These are phyloP conservation scores for Kwoniella sp. DNA, from an alignment of 768 basidiomycete genomes.

Conservation along the genomic window DNA sequence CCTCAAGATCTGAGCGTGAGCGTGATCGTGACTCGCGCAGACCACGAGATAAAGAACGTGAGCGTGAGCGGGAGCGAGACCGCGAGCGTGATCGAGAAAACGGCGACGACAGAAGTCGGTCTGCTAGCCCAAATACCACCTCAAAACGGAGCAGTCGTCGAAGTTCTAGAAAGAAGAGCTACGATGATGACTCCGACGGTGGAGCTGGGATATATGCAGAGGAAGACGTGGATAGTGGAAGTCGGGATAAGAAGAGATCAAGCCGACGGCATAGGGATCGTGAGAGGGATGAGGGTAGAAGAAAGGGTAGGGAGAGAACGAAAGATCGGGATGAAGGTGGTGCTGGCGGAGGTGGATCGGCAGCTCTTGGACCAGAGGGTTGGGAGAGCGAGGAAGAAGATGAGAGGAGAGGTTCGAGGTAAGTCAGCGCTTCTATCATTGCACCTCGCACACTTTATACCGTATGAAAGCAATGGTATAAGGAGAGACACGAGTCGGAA, in stretches of 20 bases:
- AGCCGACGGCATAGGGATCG: constrained; percentile 4
- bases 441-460: too few species aligned
- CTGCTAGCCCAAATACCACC: constrained; percentile 7
- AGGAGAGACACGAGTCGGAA: too few species aligned
- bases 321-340: constrained; percentile 41
- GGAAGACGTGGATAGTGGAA: neutral
- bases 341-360: constrained; percentile 10
- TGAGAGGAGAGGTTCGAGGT: constrained; percentile 37
- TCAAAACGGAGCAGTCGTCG: constrained; percentile 5
- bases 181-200: constrained; percentile 2
- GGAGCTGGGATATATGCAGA: neutral
- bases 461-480: too few species aligned
- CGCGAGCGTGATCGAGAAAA: neutral
- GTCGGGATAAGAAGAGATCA: neutral
- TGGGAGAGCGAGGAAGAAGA: constrained; percentile 43
- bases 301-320: constrained; percentile 27
- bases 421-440: too few species aligned
- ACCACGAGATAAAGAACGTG: constrained; percentile 6
- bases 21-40: constrained; percentile 9
- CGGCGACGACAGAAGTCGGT: neutral
- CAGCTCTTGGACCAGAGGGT: constrained; percentile 42
- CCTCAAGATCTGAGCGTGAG: constrained; percentile 2
- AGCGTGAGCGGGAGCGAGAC: neutral
- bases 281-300: constrained; percentile 21
- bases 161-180: constrained; percentile 4